Percentiles rank a stretch among this genome's conserved stretches.
Conservation (phyloP, 768 basidiomycete species). For the Leucosporidium yakuticum region DNA sequence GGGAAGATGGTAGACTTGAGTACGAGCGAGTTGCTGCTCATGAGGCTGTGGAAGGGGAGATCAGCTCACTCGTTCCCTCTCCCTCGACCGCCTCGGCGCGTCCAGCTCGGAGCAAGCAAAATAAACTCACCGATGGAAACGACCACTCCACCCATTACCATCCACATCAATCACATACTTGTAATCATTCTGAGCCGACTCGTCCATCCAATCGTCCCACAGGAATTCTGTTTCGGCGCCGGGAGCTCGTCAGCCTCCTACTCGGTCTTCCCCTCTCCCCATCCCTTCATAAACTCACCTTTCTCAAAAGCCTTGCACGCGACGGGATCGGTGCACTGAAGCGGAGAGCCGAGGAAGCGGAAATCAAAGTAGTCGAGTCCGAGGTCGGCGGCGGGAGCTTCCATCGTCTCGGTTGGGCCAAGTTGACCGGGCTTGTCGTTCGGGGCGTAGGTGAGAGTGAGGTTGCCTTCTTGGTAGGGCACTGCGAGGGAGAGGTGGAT, state of each 20-base stretch:
- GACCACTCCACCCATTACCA: constrained; percentile 83
- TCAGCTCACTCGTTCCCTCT: background rate
- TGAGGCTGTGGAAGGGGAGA: constrained; percentile 31
- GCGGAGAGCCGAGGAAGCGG: constrained; percentile 20
- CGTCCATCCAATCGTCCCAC: constrained; percentile 43
- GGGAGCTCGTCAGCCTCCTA: too few relatives aligned
- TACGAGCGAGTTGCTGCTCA: constrained; percentile 46
- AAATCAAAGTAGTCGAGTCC: constrained; percentile 21
- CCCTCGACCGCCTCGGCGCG: too few relatives aligned
- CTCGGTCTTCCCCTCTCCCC: too few relatives aligned
- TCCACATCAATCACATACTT: constrained; percentile 69
- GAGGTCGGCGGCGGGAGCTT: constrained; percentile 6
- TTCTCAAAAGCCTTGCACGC: constrained; percentile 18
- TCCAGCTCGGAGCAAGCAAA: background rate
- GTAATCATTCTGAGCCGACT: constrained; percentile 43
- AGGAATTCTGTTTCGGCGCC: constrained; percentile 33
- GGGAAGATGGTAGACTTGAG: constrained; percentile 44
- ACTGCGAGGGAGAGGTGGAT: constrained; percentile 7
- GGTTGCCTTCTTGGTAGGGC: constrained; percentile 12
- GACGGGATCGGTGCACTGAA: constrained; percentile 14
- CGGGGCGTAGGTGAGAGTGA: constrained; percentile 12
- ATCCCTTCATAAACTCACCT: too few relatives aligned
- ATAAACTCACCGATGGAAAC: constrained; percentile 59
- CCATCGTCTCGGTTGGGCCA: constrained; percentile 10
- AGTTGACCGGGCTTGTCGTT: background rate